A percentile compares a stretch with the other conserved stretches of the same genome.
phyloP scores from a whole-genome alignment of 129 eudicot species.

The Ambrosia artemisiifolia region DNA sequence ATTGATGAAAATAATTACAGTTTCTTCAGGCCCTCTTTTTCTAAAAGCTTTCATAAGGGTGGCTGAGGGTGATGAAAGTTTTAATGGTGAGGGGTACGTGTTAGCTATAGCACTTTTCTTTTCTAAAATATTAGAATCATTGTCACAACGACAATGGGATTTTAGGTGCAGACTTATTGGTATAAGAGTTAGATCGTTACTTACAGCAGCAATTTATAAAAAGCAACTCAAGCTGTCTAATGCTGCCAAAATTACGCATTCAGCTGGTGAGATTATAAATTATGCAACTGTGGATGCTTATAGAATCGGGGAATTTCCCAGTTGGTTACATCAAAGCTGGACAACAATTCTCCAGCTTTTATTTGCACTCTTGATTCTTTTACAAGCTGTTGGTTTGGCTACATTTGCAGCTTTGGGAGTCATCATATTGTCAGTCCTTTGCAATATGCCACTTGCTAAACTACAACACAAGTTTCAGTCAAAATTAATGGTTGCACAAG shows the following conservation, averaged over 20 bases:
- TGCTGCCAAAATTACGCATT: conserved; percentile 69
- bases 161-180: conserved; percentile 76
- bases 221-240: conserved; percentile 77
- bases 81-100: conserved; percentile 57
- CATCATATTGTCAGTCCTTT: conserved; percentile 68
- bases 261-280: conserved; percentile 87
- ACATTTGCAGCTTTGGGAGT: conserved; percentile 72
- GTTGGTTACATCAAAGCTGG: conserved; percentile 91
- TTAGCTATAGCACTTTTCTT: conserved; percentile 64
- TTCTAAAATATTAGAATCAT: conserved; percentile 61
- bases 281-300: conserved; percentile 88
- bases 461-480: conserved; percentile 78
- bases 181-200: conserved; percentile 60
- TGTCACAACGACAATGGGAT: conserved; percentile 94
- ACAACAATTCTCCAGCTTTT: conserved; percentile 79
- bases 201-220: conserved; percentile 79
- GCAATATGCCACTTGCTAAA: conserved; percentile 89
- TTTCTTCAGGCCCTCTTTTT: conserved; percentile 86
- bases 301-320: conserved; percentile 90
- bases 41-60: conserved; percentile 86
- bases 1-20: conserved; percentile 55
- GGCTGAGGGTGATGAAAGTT: conserved; percentile 74
- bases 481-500: conserved; percentile 85
- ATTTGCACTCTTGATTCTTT: conserved; percentile 64
- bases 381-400: conserved; percentile 76